Percentiles rank a stretch among this genome's conserved stretches.
These are phyloP conservation scores for Cladochytrium replicatum DNA, from an alignment of 192 early-diverging fungal genomes.

Conservation along the genomic window DNA sequence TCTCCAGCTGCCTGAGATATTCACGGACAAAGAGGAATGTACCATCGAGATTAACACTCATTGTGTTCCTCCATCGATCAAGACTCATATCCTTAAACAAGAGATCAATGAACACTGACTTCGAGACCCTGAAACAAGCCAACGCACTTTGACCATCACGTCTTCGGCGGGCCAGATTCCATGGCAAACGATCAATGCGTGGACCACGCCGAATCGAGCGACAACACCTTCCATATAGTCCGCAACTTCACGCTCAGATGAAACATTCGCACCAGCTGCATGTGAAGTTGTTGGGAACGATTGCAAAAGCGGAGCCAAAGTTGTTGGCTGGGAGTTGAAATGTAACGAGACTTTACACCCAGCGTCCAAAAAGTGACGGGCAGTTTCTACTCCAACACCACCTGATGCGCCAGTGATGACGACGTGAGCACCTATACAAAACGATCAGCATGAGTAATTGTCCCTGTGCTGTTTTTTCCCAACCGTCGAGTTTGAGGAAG, in stretches of 20 bases:
- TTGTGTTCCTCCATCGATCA: conserved; percentile 34
- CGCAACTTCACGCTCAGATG: conserved; percentile 27
- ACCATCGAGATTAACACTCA: conserved; percentile 45
- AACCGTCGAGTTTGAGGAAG: too few species aligned
- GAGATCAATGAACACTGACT: too few species aligned
- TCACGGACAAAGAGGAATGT: conserved; percentile 37
- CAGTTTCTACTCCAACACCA: conserved; percentile 39
- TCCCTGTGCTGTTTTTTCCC: too few species aligned
- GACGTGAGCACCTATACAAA: too few species aligned
- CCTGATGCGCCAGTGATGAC: conserved; percentile 49
- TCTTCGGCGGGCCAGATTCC: conserved; percentile 44
- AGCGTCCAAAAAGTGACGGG: conserved; percentile 25
- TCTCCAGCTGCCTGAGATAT: conserved; percentile 18
- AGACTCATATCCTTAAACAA: conserved; percentile 48
- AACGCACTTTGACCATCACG: conserved; percentile 31
- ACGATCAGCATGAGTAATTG: too few species aligned
- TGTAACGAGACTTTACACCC: conserved; percentile 43
- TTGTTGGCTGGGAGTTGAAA: conserved; percentile 25
- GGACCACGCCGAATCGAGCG: conserved; percentile 27
- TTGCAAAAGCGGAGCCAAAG: conserved; percentile 20
- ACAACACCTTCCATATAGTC: conserved; percentile 8
- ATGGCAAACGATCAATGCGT: conserved; percentile 42
- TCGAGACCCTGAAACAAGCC: too few species aligned
- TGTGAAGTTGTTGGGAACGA: conserved; percentile 13
- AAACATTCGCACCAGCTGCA: conserved; percentile 26